Percentiles rank a stretch among this genome's conserved stretches.
phyloP scores from a whole-genome alignment of 2,329 filamentous ascomycete genomes.

The Didymella exigua region DNA sequence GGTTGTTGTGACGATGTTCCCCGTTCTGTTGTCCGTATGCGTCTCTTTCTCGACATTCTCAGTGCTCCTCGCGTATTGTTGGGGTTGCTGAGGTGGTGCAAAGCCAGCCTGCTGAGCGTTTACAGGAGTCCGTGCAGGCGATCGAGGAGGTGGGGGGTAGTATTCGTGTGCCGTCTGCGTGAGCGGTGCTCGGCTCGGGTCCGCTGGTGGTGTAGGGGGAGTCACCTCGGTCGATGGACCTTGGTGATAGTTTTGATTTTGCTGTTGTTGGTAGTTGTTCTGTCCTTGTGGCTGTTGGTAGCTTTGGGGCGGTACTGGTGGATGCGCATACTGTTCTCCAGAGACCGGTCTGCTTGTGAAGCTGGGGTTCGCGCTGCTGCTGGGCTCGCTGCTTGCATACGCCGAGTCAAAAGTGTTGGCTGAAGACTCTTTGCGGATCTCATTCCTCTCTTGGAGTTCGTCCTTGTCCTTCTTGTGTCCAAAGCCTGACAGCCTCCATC shows the following conservation, averaged over 20 bases:
- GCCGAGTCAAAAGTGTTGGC: conserved; percentile 39
- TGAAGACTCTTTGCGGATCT: conserved; percentile 20
- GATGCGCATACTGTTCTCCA: conserved; percentile 33
- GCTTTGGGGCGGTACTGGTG: conserved; percentile 15
- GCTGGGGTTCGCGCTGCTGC: conserved; percentile 40
- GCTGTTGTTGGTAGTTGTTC: conserved; percentile 5
- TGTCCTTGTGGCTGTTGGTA: background rate
- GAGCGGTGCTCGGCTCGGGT: conserved; percentile 2
- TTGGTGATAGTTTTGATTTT: conserved; percentile 2
- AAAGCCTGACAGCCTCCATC: conserved; percentile 47
- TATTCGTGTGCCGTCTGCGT: conserved; percentile 8
- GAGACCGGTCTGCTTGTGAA: conserved; percentile 38
- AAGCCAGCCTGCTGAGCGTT: conserved; percentile 1
- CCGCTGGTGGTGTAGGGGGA: conserved; percentile 30
- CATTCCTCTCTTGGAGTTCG: conserved; percentile 19
- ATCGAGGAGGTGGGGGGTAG: conserved; percentile 11
- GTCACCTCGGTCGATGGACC: conserved; percentile 19
- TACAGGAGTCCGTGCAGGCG: conserved; percentile 1
- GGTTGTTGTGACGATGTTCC: conserved; percentile 43
- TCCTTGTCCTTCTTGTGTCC: conserved; percentile 39
- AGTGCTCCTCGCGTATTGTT: conserved; percentile 18
- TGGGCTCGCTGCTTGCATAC: conserved; percentile 43
- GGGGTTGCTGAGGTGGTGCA: conserved; percentile 1
- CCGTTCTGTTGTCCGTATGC: conserved; percentile 39
- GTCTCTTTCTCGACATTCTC: conserved; percentile 40